Percentiles rank a stretch among this genome's conserved stretches.
Evolutionary conservation across 768 basidiomycete genomes (phyloP).

Genomic region (Auricularia sp.): DNA sequence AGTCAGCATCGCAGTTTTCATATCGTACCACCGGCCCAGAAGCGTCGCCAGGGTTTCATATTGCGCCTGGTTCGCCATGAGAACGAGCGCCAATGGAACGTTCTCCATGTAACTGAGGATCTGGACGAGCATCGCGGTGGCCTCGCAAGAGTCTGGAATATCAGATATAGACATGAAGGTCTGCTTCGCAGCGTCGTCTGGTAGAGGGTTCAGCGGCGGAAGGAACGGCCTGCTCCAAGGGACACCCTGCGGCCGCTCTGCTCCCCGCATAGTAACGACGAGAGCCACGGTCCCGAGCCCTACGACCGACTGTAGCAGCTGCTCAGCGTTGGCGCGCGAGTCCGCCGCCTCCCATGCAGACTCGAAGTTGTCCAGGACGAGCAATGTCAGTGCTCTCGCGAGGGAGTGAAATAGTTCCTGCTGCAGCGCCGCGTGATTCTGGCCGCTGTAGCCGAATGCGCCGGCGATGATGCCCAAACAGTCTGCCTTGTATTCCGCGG

Average conservation of each 20-base stretch:
- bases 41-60: neutral
- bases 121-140: neutral
- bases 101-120: neutral
- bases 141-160: neutral
- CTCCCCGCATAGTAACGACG: neutral
- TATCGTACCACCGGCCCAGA: neutral
- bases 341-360: neutral
- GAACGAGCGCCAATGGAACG: neutral
- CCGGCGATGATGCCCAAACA: neutral
- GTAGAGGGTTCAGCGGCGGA: neutral
- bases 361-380: neutral
- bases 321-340: neutral
- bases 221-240: neutral
- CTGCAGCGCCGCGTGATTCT: neutral
- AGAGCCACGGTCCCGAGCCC: neutral
- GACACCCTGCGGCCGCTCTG: neutral
- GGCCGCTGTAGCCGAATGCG: neutral
- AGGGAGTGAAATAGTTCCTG: neutral
- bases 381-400: slow-evolving; percentile 10
- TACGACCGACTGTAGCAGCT: neutral
- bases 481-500: neutral
- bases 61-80: neutral
- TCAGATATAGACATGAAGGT: neutral
- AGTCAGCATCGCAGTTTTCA: neutral
- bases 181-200: neutral